These are phyloP conservation scores for Amphirosellinia nigrospora DNA, from an alignment of 495 filamentous ascomycete genomes.

Conservation along the genomic window DNA sequence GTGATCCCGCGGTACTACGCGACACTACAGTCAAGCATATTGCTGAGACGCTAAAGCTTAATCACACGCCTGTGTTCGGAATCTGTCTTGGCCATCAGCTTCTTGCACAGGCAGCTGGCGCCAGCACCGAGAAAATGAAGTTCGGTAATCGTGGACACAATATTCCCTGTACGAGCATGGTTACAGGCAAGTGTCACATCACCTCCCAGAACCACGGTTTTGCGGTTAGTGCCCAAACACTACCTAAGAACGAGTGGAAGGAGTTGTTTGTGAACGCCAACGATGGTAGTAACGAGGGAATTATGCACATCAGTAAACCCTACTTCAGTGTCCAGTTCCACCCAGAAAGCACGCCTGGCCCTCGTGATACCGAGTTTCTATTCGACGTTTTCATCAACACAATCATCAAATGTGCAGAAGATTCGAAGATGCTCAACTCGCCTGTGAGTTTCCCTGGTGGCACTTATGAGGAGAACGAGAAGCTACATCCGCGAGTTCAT, in stretches of 20 bases:
- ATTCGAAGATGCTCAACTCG: conserved; percentile 65
- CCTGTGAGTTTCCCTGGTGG: conserved; percentile 89
- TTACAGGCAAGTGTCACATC: conserved; percentile 95
- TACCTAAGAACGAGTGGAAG: conserved; percentile 76
- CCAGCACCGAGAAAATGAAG: conserved; percentile 92
- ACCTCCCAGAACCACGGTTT: conserved; percentile 98
- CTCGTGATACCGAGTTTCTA: conserved; percentile 93
- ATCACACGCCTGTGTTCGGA: conserved; percentile 87
- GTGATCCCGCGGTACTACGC: conserved; percentile 85
- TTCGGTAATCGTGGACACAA: conserved; percentile 99
- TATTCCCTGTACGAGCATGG: conserved; percentile 93
- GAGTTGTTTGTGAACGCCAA: conserved; percentile 98
- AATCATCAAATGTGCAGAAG: conserved; percentile 67
- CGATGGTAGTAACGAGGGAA: conserved; percentile 96
- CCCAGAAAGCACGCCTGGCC: conserved; percentile 93
- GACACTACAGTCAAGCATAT: conserved; percentile 75
- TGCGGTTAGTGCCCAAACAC: conserved; percentile 79
- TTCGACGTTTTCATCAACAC: conserved; percentile 96
- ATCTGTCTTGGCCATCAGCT: conserved; percentile 97
- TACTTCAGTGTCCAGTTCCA: conserved; percentile 99
- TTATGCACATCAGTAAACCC: conserved; percentile 81
- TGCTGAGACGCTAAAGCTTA: conserved; percentile 70
- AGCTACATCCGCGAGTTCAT: conserved; percentile 73
- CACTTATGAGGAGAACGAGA: conserved; percentile 74
- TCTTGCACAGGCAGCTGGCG: conserved; percentile 87